phyloP scores from a whole-genome alignment of 129 eudicot species.

The Arctium lappa region DNA sequence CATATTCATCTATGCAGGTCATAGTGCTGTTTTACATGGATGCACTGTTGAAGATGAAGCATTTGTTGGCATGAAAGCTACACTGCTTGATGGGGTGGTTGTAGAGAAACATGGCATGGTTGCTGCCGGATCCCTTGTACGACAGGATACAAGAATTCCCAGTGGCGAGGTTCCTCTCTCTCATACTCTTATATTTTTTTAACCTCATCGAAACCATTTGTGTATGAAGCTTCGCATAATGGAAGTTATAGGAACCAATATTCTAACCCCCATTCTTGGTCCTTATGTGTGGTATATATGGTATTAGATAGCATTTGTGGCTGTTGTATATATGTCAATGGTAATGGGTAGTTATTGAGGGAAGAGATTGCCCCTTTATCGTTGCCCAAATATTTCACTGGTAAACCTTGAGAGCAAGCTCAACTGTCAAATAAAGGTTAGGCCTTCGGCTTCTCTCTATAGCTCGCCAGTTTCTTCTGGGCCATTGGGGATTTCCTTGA shows the following conservation, averaged over 20 bases:
- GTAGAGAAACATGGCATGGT: not conserved
- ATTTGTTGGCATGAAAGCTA: slow-evolving; percentile 55
- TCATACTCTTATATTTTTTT: not conserved
- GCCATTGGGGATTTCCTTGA: too few species aligned
- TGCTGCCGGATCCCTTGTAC: not conserved
- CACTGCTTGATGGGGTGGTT: not conserved
- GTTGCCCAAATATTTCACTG: too few species aligned
- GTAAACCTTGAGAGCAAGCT: too few species aligned
- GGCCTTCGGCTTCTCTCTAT: too few species aligned
- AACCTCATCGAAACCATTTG: not conserved
- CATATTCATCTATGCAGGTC: slow-evolving; percentile 40
- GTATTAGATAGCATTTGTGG: not conserved
- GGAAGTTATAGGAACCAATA: too few species aligned
- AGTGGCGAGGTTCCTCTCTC: slow-evolving; percentile 51
- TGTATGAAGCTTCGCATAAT: not conserved
- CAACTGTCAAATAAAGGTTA: too few species aligned
- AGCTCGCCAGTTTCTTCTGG: too few species aligned
- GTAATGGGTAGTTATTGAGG: not conserved
- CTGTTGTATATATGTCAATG: not conserved
- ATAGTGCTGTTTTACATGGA: slow-evolving; percentile 73
- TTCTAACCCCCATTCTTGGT: not conserved
- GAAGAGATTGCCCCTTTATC: not conserved
- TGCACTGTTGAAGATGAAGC: slow-evolving; percentile 76
- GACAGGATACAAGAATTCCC: not conserved
- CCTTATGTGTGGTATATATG: not conserved